Percentiles rank a stretch among this genome's conserved stretches.
phyloP scores from a whole-genome alignment of 176 grass and related monocot species.

The Thinopyrum elongatum region DNA sequence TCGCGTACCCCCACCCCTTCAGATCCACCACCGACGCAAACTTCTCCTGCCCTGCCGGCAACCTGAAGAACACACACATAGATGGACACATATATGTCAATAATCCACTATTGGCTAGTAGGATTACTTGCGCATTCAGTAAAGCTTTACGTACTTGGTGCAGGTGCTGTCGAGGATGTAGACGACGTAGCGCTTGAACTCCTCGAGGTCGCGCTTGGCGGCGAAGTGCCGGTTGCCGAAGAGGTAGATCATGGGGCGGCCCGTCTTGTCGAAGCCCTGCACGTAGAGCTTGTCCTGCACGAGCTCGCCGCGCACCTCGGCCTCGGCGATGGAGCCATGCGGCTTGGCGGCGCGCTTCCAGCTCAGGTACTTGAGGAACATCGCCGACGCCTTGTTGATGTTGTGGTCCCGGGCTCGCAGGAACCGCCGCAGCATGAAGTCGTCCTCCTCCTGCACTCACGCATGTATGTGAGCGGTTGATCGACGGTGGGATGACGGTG shows the following conservation, averaged over 20 bases:
- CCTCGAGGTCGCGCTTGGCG: constrained; percentile 43
- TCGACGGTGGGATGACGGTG: not conserved
- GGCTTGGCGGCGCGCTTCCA: constrained; percentile 61
- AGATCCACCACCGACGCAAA: constrained; percentile 61
- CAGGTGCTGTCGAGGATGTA: constrained; percentile 51
- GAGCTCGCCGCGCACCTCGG: constrained; percentile 51
- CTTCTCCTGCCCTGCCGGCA: constrained; percentile 52
- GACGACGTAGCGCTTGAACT: constrained; percentile 53
- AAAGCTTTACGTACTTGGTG: not conserved
- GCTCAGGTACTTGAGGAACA: constrained; percentile 56
- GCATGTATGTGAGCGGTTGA: not conserved
- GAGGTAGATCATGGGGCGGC: constrained; percentile 40
- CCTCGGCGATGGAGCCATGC: constrained; percentile 31
- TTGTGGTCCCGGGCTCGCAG: constrained; percentile 45
- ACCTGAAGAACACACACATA: constrained; percentile 1
- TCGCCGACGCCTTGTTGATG: constrained; percentile 48
- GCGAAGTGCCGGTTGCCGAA: constrained; percentile 44
- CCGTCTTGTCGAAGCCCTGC: constrained; percentile 52
- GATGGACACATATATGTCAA: too few species aligned
- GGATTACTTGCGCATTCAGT: too few species aligned
- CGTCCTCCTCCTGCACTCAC: constrained; percentile 52
- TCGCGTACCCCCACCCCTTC: constrained; percentile 60
- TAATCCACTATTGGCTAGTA: not conserved
- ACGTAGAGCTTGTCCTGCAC: constrained; percentile 52
- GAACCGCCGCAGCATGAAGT: constrained; percentile 52